Conservation (phyloP, 257 asterid species). For the Oldenlandia corymbosa region DNA sequence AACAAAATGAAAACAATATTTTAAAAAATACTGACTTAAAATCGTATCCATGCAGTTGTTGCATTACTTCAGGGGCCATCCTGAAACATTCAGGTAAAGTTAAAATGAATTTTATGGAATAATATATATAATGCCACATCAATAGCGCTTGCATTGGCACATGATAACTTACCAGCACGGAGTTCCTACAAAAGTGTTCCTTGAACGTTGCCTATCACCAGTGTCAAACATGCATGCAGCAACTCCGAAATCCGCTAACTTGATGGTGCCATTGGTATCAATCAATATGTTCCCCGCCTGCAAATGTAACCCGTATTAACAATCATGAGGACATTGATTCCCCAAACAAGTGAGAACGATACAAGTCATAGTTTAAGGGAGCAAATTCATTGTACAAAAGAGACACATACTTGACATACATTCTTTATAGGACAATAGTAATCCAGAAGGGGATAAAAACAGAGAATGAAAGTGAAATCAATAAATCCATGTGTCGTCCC, state of each 20-base stretch:
- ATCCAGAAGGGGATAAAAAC: neutral
- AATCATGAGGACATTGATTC: neutral
- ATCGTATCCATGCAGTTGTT: constrained; percentile 97
- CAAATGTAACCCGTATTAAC: constrained; percentile 17
- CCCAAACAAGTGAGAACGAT: constrained; percentile 1
- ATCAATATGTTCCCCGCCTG: constrained; percentile 97
- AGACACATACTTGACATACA: neutral
- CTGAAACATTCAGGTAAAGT: constrained; percentile 32
- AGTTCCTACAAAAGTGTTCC: constrained; percentile 98
- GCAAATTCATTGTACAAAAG: neutral
- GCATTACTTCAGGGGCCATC: constrained; percentile 99
- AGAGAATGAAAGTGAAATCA: too few relatives aligned
- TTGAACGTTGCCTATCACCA: constrained; percentile 96
- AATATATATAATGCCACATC: neutral
- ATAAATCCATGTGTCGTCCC: neutral
- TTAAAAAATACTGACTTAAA: constrained; percentile 62
- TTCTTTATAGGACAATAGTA: neutral
- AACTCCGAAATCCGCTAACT: constrained; percentile 97
- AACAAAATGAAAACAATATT: constrained; percentile 7
- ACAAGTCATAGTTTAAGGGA: neutral
- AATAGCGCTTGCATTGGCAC: neutral
- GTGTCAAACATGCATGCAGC: constrained; percentile 95
- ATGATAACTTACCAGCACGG: constrained; percentile 93
- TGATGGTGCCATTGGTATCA: constrained; percentile 73
- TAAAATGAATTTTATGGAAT: neutral